A percentile compares a stretch with the other conserved stretches of the same genome.
Evolutionary conservation across 2,329 filamentous ascomycete genomes (phyloP).

Genomic region (Pseudogymnoascus sp.): DNA sequence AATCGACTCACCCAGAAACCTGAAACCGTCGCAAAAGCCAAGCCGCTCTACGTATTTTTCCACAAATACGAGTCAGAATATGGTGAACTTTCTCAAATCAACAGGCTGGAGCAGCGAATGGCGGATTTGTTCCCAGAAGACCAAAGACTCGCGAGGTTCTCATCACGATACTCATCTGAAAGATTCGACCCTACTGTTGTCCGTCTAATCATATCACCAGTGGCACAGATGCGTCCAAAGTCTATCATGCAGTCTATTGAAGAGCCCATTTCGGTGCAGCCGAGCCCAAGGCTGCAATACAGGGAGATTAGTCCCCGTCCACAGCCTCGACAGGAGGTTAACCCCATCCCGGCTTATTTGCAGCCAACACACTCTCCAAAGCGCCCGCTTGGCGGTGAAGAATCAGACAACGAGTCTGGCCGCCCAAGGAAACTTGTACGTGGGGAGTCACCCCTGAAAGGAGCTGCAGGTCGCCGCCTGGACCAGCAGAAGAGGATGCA

Average conservation of each 20-base stretch:
- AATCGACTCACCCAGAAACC: constrained; percentile 71
- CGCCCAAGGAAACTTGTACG: constrained; percentile 80
- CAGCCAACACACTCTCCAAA: constrained; percentile 29
- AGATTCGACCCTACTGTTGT: constrained; percentile 74
- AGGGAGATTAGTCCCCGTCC: constrained; percentile 24
- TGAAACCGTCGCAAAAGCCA: constrained; percentile 64
- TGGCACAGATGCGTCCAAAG: constrained; percentile 65
- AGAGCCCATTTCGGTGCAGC: constrained; percentile 38
- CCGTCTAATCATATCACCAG: constrained; percentile 75
- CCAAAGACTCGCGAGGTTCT: constrained; percentile 65
- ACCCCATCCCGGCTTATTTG: constrained; percentile 25
- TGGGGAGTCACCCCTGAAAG: constrained; percentile 88
- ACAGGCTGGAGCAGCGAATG: constrained; percentile 88
- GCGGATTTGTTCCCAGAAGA: constrained; percentile 87
- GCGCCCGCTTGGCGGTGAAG: constrained; percentile 44
- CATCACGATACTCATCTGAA: constrained; percentile 61
- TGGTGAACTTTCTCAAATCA: constrained; percentile 83
- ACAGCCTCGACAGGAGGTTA: constrained; percentile 24
- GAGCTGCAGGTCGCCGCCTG: constrained; percentile 73
- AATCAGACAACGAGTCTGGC: constrained; percentile 59
- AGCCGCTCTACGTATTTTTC: constrained; percentile 81
- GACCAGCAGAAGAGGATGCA: constrained; percentile 58
- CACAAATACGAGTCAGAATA: constrained; percentile 93
- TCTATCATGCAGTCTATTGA: constrained; percentile 47
- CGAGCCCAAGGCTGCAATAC: constrained; percentile 29